Base-by-base conservation (phyloP, 2,329 filamentous ascomycete genomes). In the Cladosporium austrohemisphaericum region DNA sequence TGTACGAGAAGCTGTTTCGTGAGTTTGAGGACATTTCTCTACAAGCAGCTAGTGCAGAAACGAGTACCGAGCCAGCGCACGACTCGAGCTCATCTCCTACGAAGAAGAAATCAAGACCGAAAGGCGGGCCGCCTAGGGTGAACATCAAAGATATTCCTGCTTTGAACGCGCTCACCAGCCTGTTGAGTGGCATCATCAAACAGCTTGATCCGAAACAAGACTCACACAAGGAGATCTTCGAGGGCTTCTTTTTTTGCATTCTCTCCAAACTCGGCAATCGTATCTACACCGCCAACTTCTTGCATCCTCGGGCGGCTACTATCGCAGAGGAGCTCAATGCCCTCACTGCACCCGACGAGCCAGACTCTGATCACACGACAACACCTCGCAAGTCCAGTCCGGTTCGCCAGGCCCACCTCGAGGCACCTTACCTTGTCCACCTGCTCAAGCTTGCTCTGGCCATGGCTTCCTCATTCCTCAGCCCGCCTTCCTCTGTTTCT, bases 231-330 rank as follows among this genome's bases (percentile, higher is more conserved):
- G 57, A 66, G 16, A 52, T 76, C 1, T 73, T 73, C 45, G 72
- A 75, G 58, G 71, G 70, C 2, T 68, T 72, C 26, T 58, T 68
- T 1, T 75, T 67, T 47, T 55, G 68, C 11, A 51, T 73, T 1
- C 57, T 75, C 2, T 63, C 71, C 19, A 65, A 63, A 16, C 57
- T 71, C 1, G 71, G 71, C 4, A 60, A 62, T 16, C 60, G 60
- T 1, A 57, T 74, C 2, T 73, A 67, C 49, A 61, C 66, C 35
- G 64, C 61, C 32, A 66, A 65, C 0, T 73, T 75, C 47, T 67
- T 66, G 4, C 57, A 58, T 10, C 33, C 40, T 2, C 59, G 60
- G 33, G 54, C 46, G 10, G 28, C 41, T 9, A 50, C 19, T 4
- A 22, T 47, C 26, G 13, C 25, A n/a, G 33, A 37, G 25, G 44